Conservation (phyloP, 73 alveolate genomes). For the Blepharisma stoltei region DNA sequence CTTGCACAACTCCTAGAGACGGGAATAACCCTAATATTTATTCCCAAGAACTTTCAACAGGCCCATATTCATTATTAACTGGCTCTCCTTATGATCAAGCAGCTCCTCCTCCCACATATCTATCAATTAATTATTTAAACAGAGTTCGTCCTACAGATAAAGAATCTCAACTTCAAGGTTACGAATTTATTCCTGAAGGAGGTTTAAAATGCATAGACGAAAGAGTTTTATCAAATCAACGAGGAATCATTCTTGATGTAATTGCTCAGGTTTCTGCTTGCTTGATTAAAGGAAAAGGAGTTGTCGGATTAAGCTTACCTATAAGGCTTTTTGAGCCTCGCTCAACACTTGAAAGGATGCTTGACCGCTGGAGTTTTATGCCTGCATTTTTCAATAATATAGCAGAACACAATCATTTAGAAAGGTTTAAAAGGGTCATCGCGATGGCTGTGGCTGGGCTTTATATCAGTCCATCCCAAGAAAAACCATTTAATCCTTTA, state of each 20-base stretch:
- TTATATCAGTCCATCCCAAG: slow-evolving; percentile 40
- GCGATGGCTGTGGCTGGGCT: slow-evolving; percentile 46
- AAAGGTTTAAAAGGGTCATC: slow-evolving; percentile 54
- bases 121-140: too few species aligned
- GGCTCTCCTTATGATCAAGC: too few species aligned
- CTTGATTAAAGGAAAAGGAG: slow-evolving; percentile 72
- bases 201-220: slow-evolving; percentile 65
- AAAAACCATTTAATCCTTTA: slow-evolving; percentile 92
- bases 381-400: slow-evolving; percentile 55
- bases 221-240: slow-evolving; percentile 54
- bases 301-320: slow-evolving; percentile 70
- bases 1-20: too few species aligned
- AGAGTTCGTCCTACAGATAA: too few species aligned
- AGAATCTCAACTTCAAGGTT: too few species aligned
- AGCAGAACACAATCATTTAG: slow-evolving; percentile 48
- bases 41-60: too few species aligned
- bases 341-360: slow-evolving; percentile 59
- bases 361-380: slow-evolving; percentile 73
- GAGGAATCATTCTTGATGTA: slow-evolving; percentile 67
- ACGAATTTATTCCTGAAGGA: slow-evolving; percentile 33
- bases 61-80: too few species aligned
- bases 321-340: slow-evolving; percentile 78
- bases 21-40: too few species aligned
- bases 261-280: slow-evolving; percentile 57
- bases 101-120: too few species aligned